phyloP scores from a whole-genome alignment of 768 basidiomycete species.

The Phylloporus sp. region DNA sequence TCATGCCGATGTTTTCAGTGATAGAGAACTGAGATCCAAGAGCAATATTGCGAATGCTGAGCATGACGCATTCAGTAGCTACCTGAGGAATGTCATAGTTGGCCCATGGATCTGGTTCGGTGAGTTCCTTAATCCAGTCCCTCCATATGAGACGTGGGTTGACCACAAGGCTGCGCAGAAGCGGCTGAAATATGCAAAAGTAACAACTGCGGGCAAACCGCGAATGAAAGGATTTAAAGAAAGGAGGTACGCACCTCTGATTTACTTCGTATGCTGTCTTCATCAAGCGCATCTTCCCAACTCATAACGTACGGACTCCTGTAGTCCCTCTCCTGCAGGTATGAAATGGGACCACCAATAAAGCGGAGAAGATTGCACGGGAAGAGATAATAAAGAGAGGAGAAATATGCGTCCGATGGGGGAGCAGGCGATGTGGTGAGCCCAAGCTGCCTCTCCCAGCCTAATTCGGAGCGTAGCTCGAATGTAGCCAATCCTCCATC shows the following conservation, averaged over 20 bases:
- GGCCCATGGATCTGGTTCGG: slow-evolving; percentile 61
- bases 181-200: slow-evolving; percentile 37
- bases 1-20: background rate
- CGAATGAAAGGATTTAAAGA: background rate
- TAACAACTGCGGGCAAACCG: background rate
- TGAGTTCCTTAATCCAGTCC: slow-evolving; percentile 59
- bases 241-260: slow-evolving; percentile 51
- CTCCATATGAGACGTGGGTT: slow-evolving; percentile 70
- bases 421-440: slow-evolving; percentile 55
- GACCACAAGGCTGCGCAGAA: slow-evolving; percentile 67
- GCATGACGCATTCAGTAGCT: slow-evolving; percentile 62
- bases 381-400: slow-evolving; percentile 82
- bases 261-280: slow-evolving; percentile 63
- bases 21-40: slow-evolving; percentile 37
- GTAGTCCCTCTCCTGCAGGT: slow-evolving; percentile 48
- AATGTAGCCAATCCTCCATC: slow-evolving; percentile 36
- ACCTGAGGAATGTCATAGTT: slow-evolving; percentile 58
- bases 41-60: slow-evolving; percentile 55
- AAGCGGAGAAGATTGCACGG: slow-evolving; percentile 85
- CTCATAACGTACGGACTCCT: slow-evolving; percentile 58
- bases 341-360: slow-evolving; percentile 60
- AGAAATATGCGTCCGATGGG: slow-evolving; percentile 63
- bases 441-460: slow-evolving; percentile 60
- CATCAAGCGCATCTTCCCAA: slow-evolving; percentile 69
- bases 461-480: slow-evolving; percentile 48